Evolutionary conservation across 2,329 filamentous ascomycete species (phyloP).

Genomic region (Coniochaeta sp.): DNA sequence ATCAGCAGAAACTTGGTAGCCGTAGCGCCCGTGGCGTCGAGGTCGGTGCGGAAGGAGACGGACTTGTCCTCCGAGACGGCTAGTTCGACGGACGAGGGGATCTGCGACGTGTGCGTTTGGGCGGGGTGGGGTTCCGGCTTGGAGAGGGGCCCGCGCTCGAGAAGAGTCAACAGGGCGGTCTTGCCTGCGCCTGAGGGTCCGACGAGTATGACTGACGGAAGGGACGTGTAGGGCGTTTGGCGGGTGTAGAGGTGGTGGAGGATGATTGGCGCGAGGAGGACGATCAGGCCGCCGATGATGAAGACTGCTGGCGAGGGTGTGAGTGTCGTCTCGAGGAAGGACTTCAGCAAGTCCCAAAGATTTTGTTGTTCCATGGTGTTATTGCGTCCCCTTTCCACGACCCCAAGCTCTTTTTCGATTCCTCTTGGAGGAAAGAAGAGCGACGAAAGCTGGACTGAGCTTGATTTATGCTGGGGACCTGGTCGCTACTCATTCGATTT

Average conservation of each 20-base stretch:
- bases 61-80: conserved; percentile 40
- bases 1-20: conserved; percentile 68
- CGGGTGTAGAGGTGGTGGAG: conserved; percentile 70
- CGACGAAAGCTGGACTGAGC: not conserved
- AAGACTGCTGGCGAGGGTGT: conserved; percentile 56
- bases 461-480: not conserved
- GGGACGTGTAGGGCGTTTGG: conserved; percentile 52
- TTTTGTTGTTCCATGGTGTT: conserved; percentile 26
- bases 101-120: conserved; percentile 48
- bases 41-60: conserved; percentile 43
- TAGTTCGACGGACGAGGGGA: conserved; percentile 43
- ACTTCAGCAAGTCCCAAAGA: conserved; percentile 19
- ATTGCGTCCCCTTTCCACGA: not conserved
- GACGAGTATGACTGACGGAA: conserved; percentile 71
- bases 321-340: conserved; percentile 44
- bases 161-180: conserved; percentile 75
- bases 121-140: conserved; percentile 4
- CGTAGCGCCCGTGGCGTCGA: conserved; percentile 43
- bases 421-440: not conserved
- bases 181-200: conserved; percentile 82
- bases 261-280: conserved; percentile 65
- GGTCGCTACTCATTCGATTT: not conserved
- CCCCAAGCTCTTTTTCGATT: not conserved
- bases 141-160: conserved; percentile 42
- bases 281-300: conserved; percentile 60